These are phyloP conservation scores for Ottelia alismoides DNA, from an alignment of 106 monocot species.

Conservation along the genomic window DNA sequence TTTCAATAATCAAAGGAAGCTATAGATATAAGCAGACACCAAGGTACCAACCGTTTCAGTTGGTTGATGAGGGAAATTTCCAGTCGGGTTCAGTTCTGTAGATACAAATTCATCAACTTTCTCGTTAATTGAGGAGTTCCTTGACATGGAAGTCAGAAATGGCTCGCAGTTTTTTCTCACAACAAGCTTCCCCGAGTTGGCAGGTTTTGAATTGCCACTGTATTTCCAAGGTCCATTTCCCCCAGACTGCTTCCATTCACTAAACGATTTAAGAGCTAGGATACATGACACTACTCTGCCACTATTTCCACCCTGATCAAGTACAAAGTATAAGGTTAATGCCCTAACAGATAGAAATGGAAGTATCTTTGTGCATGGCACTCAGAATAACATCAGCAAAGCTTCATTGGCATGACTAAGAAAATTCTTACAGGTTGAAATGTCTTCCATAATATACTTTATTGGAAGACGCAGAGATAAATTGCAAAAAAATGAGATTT, in stretches of 20 bases:
- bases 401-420: too few species aligned
- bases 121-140: slow-evolving; percentile 29
- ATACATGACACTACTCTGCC: slow-evolving; percentile 66
- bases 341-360: too few species aligned
- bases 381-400: too few species aligned
- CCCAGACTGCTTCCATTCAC: slow-evolving; percentile 60
- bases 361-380: too few species aligned
- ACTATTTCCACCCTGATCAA: slow-evolving; percentile 84
- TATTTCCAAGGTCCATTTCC: slow-evolving; percentile 50
- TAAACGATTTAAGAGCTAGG: slow-evolving; percentile 63
- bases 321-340: too few species aligned
- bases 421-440: too few species aligned
- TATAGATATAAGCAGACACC: not conserved
- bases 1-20: too few species aligned
- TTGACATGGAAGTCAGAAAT: slow-evolving; percentile 43
- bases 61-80: slow-evolving; percentile 38
- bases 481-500: too few species aligned
- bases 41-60: not conserved
- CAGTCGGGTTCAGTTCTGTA: slow-evolving; percentile 19
- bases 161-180: slow-evolving; percentile 63
- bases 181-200: slow-evolving; percentile 46
- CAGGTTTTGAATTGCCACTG: slow-evolving; percentile 37
- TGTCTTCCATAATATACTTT: too few species aligned
- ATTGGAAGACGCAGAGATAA: too few species aligned
- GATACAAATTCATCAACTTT: slow-evolving; percentile 17